phyloP scores from a whole-genome alignment of 2,329 filamentous ascomycete species.

The Botrytis deweyae region DNA sequence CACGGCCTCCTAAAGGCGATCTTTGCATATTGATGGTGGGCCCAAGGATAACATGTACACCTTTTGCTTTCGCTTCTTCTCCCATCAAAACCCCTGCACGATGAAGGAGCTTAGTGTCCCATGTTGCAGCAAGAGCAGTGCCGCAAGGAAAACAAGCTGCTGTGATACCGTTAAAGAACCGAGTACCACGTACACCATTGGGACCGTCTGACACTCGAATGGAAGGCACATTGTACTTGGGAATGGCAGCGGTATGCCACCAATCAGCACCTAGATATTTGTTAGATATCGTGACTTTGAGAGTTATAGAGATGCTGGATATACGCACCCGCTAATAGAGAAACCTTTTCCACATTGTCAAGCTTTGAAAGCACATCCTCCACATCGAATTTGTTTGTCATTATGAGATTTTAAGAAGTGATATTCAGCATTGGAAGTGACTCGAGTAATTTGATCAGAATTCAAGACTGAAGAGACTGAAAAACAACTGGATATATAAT shows the following conservation, averaged over 20 bases:
- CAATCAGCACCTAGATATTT: conserved; percentile 35
- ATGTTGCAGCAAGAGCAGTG: conserved; percentile 59
- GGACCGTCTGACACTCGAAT: conserved; percentile 41
- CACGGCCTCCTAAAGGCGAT: conserved; percentile 58
- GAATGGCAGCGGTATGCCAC: conserved; percentile 40
- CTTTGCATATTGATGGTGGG: conserved; percentile 65
- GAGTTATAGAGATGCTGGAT: background rate
- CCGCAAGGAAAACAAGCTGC: conserved; percentile 48
- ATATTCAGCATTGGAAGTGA: background rate
- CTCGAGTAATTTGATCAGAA: background rate
- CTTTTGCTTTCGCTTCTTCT: conserved; percentile 65
- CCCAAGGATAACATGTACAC: conserved; percentile 57
- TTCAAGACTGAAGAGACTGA: background rate
- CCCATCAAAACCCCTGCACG: conserved; percentile 65
- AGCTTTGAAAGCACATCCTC: conserved; percentile 56
- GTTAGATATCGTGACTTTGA: conserved; percentile 22
- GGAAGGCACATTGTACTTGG: conserved; percentile 37
- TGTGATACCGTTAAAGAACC: conserved; percentile 43
- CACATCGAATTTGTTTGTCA: conserved; percentile 45
- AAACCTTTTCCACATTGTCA: conserved; percentile 52
- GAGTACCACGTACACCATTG: conserved; percentile 40
- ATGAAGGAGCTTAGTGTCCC: conserved; percentile 62
- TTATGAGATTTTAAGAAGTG: background rate
- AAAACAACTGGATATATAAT: background rate
- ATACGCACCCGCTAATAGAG: conserved; percentile 49